Conservation (phyloP, 176 grass and related monocot species). For the Aegilops longissima region DNA sequence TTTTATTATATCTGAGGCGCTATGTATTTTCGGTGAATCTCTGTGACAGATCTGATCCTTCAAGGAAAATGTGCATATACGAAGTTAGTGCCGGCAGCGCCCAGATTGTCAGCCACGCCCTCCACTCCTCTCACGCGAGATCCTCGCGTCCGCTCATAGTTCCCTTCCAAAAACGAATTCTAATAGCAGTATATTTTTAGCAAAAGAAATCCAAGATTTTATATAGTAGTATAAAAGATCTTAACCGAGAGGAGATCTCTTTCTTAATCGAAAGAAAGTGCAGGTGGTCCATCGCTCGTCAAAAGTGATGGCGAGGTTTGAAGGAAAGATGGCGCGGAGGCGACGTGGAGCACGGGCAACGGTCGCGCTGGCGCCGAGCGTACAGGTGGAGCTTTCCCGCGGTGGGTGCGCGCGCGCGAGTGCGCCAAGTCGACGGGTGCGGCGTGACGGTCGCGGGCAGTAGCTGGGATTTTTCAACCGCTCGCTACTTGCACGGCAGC, state of each 20-base stretch:
- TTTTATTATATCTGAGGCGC: no score
- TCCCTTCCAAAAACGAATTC: not conserved
- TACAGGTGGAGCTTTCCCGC: slow-evolving; percentile 1
- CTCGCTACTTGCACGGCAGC: not conserved
- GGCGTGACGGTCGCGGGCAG: not conserved
- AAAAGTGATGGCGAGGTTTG: not conserved
- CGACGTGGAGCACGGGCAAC: not conserved
- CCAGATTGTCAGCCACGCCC: not conserved
- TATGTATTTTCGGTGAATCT: no score
- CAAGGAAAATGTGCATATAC: not conserved
- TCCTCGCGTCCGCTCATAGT: not conserved
- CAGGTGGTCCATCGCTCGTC: not conserved
- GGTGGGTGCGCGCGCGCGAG: not conserved
- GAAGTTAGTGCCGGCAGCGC: not conserved
- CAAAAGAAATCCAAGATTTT: not conserved
- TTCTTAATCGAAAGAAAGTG: not conserved
- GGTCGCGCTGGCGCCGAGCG: slow-evolving; percentile 20
- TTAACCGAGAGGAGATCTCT: not conserved
- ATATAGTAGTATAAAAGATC: not conserved
- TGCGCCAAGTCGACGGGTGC: not conserved
- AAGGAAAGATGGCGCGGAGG: not conserved
- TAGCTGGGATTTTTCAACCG: not conserved
- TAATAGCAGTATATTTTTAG: not conserved
- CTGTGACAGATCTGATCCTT: no score
- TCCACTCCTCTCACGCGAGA: not conserved